Conservation (phyloP, 148 eudicot genomes). For the Cornus controversa region DNA sequence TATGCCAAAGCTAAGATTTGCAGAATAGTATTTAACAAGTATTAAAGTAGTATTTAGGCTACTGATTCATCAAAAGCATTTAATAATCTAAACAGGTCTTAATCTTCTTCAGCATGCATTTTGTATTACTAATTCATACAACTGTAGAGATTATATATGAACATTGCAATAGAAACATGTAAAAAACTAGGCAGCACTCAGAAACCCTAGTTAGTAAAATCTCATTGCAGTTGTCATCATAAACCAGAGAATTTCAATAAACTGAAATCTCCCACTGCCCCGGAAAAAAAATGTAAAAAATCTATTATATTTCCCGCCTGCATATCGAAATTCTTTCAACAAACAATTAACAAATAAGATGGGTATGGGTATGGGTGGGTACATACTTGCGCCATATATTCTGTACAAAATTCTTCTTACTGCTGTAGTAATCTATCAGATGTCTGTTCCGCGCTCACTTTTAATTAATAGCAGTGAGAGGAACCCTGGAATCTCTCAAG, state of each 20-base stretch:
- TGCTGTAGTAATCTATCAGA: conserved; percentile 22
- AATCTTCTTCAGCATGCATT: not conserved
- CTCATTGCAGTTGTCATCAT: not conserved
- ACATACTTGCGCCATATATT: conserved; percentile 19
- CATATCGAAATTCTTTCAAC: not conserved
- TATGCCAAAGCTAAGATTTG: no score
- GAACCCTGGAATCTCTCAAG: conserved; percentile 70
- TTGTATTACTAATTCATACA: not conserved
- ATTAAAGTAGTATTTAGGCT: no score
- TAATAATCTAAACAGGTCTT: not conserved
- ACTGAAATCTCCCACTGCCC: not conserved
- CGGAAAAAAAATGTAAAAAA: not conserved
- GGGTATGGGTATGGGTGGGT: no score
- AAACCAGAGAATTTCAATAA: not conserved
- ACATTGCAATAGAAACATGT: no score
- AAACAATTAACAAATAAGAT: not conserved
- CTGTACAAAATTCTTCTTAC: conserved; percentile 37
- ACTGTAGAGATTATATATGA: not conserved
- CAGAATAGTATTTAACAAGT: no score
- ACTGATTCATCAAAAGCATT: not conserved
- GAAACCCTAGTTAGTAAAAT: not conserved
- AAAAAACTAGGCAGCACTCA: not conserved
- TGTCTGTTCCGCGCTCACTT: conserved; percentile 5
- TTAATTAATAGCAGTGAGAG: conserved; percentile 83
- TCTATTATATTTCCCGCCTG: conserved; percentile 1